These are phyloP conservation scores for Macadamia integrifolia DNA, from an alignment of 164 flowering plant species.

Conservation along the genomic window DNA sequence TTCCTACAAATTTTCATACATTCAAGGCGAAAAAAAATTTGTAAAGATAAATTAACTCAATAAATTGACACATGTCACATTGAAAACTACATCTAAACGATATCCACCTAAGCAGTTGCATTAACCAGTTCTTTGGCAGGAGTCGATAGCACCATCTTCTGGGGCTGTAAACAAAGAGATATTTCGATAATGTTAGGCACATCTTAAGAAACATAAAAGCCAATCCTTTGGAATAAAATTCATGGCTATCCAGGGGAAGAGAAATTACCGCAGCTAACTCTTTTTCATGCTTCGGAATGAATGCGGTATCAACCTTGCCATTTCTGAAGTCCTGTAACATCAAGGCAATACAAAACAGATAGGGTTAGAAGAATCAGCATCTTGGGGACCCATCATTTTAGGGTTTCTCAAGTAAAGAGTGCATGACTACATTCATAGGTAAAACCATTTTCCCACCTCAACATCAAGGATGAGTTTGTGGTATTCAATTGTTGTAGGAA, in stretches of 20 bases:
- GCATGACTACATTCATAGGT: not conserved
- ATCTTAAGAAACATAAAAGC: not conserved
- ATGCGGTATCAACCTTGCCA: slow-evolving; percentile 93
- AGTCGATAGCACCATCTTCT: slow-evolving; percentile 24
- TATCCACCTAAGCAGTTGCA: slow-evolving; percentile 15
- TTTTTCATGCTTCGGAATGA: slow-evolving; percentile 88
- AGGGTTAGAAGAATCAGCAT: not conserved
- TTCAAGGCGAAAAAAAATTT: too few species aligned
- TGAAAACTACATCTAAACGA: slow-evolving; percentile 8
- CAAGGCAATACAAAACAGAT: slow-evolving; percentile 7
- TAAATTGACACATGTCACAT: not conserved
- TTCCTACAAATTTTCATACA: too few species aligned
- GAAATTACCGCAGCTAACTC: slow-evolving; percentile 61
- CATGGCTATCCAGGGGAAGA: not conserved
- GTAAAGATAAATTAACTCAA: not conserved
- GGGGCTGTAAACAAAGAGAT: slow-evolving; percentile 35
- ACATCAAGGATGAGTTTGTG: slow-evolving; percentile 93
- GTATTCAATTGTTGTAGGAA: slow-evolving; percentile 95
- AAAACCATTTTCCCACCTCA: slow-evolving; percentile 47
- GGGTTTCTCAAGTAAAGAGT: not conserved
- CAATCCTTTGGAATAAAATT: not conserved
- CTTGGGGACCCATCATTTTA: not conserved
- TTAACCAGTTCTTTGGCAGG: slow-evolving; percentile 16
- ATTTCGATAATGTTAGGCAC: not conserved
- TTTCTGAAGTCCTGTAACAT: slow-evolving; percentile 75